A percentile compares a stretch with the other conserved stretches of the same genome.
phyloP scores from a whole-genome alignment of 805 yeast species.

The Saitoella complicata region DNA sequence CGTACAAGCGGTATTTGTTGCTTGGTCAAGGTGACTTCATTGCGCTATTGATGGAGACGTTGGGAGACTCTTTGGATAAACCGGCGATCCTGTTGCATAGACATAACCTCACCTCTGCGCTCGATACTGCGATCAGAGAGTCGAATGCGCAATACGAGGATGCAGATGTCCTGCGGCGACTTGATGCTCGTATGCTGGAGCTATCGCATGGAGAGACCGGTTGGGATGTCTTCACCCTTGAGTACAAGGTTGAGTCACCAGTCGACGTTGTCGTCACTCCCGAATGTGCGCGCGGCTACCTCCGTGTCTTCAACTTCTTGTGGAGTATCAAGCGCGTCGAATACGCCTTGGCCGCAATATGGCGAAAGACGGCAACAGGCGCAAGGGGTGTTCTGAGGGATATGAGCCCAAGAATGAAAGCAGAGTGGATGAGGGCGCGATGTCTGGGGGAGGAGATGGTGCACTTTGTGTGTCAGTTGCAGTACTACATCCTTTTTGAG shows the following conservation, averaged over 20 bases:
- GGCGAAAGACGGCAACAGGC: conserved; percentile 26
- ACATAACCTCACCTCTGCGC: conserved; percentile 44
- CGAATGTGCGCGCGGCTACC: conserved; percentile 34
- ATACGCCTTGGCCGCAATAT: conserved; percentile 32
- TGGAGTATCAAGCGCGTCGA: conserved; percentile 61
- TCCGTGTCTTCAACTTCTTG: conserved; percentile 68
- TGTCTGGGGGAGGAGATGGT: conserved; percentile 17
- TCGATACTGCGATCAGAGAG: conserved; percentile 44
- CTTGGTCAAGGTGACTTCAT: conserved; percentile 72
- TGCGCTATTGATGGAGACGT: conserved; percentile 43
- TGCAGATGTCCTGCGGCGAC: conserved; percentile 30
- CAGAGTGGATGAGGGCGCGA: conserved; percentile 12
- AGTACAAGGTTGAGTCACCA: conserved; percentile 39
- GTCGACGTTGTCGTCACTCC: conserved; percentile 40
- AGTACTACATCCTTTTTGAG: conserved; percentile 22
- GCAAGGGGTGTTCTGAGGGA: conserved; percentile 13
- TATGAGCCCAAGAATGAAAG: conserved; percentile 2
- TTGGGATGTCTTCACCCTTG: conserved; percentile 87
- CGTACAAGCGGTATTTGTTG: conserved; percentile 48
- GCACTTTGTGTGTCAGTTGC: conserved; percentile 22
- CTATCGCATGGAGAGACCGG: conserved; percentile 60
- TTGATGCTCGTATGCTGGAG: conserved; percentile 75
- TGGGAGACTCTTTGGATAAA: conserved; percentile 35
- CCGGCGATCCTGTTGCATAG: conserved; percentile 51
- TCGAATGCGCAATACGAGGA: conserved; percentile 21